These are phyloP conservation scores for Aspergillus panamensis DNA, from an alignment of 495 filamentous ascomycete genomes.

Conservation along the genomic window DNA sequence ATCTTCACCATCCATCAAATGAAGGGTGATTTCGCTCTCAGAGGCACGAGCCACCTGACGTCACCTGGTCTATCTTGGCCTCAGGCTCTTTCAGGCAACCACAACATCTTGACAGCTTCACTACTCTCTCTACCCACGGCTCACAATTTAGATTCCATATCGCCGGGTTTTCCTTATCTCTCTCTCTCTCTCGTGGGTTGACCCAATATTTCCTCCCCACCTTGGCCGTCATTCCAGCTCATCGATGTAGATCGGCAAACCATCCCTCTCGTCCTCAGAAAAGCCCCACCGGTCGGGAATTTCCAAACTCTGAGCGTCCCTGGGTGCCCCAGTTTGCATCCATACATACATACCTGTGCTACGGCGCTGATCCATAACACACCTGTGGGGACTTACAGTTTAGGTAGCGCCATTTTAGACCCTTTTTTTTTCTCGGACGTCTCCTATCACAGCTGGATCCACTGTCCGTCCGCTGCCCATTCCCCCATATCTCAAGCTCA, in stretches of 20 bases:
- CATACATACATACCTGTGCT: not conserved
- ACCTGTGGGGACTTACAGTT: no score
- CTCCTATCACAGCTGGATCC: no score
- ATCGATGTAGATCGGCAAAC: not conserved
- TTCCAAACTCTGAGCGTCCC: not conserved
- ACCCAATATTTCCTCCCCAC: not conserved
- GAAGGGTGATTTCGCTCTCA: not conserved
- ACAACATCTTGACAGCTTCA: no score
- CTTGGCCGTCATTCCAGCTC: not conserved
- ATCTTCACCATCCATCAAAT: no score
- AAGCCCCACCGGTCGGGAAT: not conserved
- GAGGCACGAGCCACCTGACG: not conserved
- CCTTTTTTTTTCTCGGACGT: no score
- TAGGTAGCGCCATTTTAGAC: no score
- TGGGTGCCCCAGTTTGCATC: not conserved
- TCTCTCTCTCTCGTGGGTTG: not conserved
- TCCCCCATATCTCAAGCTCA: no score
- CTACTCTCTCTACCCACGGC: not conserved
- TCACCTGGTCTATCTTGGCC: not conserved
- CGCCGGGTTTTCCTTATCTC: not conserved
- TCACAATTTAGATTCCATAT: not conserved
- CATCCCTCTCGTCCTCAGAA: not conserved
- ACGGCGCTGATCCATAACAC: not conserved
- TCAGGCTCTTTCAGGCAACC: not conserved
- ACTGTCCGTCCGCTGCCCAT: no score